Evolutionary conservation across 1,284 basidiomycete species (phyloP).

Genomic region (Ustilago nuda): DNA sequence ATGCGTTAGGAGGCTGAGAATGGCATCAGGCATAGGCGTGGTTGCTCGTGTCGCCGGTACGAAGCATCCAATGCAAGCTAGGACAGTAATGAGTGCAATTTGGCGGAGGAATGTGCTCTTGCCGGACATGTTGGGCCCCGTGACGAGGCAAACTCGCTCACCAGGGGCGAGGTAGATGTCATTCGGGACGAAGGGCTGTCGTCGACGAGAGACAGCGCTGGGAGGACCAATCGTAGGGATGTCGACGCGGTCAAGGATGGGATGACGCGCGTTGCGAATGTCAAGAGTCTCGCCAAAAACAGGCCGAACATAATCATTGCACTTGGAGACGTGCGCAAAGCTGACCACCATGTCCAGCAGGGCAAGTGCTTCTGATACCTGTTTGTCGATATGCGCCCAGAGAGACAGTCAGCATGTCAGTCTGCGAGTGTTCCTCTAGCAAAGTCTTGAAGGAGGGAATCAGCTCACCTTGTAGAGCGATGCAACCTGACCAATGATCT

Average conservation of each 20-base stretch:
- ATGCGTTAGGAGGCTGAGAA: constrained; percentile 88
- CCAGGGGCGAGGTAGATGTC: constrained; percentile 45
- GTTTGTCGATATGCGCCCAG: background rate
- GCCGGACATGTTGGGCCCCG: constrained; percentile 75
- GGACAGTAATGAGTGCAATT: constrained; percentile 82
- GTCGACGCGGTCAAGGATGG: constrained; percentile 79
- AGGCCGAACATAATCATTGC: constrained; percentile 51
- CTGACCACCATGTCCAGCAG: constrained; percentile 56
- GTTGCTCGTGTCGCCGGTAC: constrained; percentile 35
- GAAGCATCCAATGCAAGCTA: constrained; percentile 86
- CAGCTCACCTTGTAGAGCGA: constrained; percentile 52
- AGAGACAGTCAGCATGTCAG: background rate
- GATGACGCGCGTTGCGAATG: constrained; percentile 68
- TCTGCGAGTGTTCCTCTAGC: background rate
- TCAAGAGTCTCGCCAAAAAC: constrained; percentile 58
- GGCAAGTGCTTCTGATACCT: constrained; percentile 60
- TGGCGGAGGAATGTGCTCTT: constrained; percentile 93
- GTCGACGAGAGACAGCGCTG: constrained; percentile 17
- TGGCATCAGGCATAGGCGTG: constrained; percentile 79
- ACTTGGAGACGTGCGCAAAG: constrained; percentile 40
- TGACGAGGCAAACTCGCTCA: constrained; percentile 29
- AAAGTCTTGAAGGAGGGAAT: background rate
- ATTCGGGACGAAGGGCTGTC: constrained; percentile 34
- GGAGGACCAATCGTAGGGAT: constrained; percentile 69
- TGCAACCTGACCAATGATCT: constrained; percentile 38